A percentile compares a stretch with the other conserved stretches of the same genome.
phyloP scores from a whole-genome alignment of 1,284 basidiomycete genomes.

The Puccinia triticina region DNA sequence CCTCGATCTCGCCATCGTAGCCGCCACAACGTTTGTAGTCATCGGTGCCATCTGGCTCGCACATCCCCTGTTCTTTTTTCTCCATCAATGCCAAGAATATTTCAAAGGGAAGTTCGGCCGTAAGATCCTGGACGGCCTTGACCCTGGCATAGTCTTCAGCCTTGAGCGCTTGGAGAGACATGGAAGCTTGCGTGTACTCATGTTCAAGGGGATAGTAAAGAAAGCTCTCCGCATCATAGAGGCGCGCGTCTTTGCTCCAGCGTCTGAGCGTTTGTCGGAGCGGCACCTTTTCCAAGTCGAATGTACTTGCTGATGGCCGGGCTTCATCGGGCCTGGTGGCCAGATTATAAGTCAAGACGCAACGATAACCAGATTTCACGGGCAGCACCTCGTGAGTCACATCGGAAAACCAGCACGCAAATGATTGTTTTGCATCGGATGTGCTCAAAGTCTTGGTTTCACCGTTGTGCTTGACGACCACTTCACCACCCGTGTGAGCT shows the following conservation, averaged over 20 bases:
- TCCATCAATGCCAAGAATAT: neutral
- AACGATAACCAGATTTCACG: slow-evolving; percentile 49
- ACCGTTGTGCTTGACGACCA: neutral
- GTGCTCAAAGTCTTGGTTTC: neutral
- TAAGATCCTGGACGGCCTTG: neutral
- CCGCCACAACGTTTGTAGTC: too few relatives aligned
- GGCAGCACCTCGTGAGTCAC: slow-evolving; percentile 51
- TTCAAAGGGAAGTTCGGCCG: neutral
- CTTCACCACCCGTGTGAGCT: slow-evolving; percentile 49
- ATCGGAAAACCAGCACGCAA: slow-evolving; percentile 35
- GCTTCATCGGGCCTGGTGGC: neutral
- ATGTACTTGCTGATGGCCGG: neutral
- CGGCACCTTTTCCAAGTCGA: neutral
- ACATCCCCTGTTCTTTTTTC: neutral
- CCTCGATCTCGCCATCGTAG: neutral
- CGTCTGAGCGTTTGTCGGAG: neutral
- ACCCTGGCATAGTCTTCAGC: neutral
- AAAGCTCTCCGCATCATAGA: neutral
- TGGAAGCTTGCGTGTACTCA: neutral
- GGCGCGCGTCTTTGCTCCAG: neutral
- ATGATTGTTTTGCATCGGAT: neutral
- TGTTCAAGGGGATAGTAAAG: neutral
- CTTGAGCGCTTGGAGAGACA: neutral
- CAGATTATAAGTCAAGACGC: too few relatives aligned
- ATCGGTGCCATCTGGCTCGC: neutral